phyloP scores from a whole-genome alignment of 176 grass and related monocot species.

The Oryza coarctata region DNA sequence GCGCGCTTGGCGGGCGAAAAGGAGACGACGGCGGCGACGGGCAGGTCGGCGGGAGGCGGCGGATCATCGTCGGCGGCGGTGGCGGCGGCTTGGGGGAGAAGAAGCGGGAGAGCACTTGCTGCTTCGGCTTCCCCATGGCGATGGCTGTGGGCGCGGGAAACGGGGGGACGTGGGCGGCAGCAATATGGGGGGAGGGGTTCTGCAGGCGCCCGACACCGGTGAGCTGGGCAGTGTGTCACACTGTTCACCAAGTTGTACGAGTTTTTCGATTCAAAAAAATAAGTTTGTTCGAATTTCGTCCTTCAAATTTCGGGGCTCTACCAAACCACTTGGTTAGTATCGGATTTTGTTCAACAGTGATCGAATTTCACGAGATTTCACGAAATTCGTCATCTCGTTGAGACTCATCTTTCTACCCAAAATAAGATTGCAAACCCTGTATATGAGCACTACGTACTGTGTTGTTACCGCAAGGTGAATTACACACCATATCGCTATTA shows the following conservation, averaged over 20 bases:
- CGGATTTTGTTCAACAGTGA: no score
- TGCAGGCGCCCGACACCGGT: no score
- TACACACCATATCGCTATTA: no score
- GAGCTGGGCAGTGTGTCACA: no score
- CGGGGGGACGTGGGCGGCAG: background rate
- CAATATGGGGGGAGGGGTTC: background rate
- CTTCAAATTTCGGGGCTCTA: background rate
- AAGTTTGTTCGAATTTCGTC: background rate
- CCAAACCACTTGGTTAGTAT: background rate
- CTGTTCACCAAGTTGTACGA: background rate
- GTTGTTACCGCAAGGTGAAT: no score
- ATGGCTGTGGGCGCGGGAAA: constrained; percentile 18
- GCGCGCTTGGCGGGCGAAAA: constrained; percentile 73
- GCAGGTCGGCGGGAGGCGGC: constrained; percentile 19
- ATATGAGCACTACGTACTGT: no score
- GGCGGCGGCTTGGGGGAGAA: constrained; percentile 58
- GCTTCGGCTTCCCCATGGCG: constrained; percentile 85
- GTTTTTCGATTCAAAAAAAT: background rate
- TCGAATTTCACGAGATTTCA: background rate
- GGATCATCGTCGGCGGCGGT: constrained; percentile 11
- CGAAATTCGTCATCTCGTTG: no score
- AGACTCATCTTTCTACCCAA: no score
- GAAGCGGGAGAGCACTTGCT: constrained; percentile 83
- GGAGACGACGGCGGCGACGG: constrained; percentile 54
- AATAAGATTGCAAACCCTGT: no score